Conservation (phyloP, 164 flowering plant species). For the Warburgia ugandensis region DNA sequence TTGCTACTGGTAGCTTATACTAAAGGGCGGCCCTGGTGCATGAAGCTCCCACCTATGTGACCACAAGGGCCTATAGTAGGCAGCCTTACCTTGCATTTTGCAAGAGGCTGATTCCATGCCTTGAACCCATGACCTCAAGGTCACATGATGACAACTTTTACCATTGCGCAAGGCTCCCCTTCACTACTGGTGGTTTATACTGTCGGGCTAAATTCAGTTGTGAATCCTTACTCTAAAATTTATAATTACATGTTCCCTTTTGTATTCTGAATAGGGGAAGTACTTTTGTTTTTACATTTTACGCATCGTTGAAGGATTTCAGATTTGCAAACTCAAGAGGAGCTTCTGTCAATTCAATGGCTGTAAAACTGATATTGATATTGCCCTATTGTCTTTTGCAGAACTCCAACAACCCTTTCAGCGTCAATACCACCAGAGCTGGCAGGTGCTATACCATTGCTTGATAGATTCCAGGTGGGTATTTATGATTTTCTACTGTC, state of each 20-base stretch:
- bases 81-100: too few relatives aligned
- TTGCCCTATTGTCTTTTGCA: slow-evolving; percentile 20
- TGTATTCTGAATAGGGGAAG: background rate
- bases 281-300: background rate
- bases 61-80: too few relatives aligned
- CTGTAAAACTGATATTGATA: background rate
- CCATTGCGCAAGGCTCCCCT: too few relatives aligned
- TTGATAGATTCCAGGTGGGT: slow-evolving; percentile 86
- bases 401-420: slow-evolving; percentile 64
- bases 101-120: too few relatives aligned
- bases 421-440: slow-evolving; percentile 72
- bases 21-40: too few relatives aligned
- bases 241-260: background rate
- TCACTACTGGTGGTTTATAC: too few relatives aligned
- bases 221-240: too few relatives aligned
- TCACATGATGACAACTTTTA: too few relatives aligned
- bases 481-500: background rate
- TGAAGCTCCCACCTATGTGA: too few relatives aligned
- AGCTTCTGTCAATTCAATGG: background rate
- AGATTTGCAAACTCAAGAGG: background rate
- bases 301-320: background rate
- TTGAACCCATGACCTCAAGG: too few relatives aligned
- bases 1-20: too few relatives aligned
- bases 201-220: too few relatives aligned
- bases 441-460: slow-evolving; percentile 86